phyloP scores from a whole-genome alignment of 2,329 filamentous ascomycete genomes.

The Magnaporthiopsis poae region DNA sequence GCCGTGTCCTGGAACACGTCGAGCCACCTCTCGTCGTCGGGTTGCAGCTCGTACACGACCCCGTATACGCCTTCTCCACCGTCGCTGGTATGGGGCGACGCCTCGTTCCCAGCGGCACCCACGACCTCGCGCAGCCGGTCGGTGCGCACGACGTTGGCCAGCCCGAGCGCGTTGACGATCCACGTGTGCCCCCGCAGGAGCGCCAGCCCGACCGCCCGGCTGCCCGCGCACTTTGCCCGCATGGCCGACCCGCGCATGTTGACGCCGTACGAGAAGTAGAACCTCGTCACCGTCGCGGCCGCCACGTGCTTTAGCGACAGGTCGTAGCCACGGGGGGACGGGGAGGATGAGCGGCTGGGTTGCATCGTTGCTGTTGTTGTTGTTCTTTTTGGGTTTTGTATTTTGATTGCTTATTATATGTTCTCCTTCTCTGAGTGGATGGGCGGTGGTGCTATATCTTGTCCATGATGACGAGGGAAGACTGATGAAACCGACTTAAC shows the following conservation, averaged over 20 bases:
- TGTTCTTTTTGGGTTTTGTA: background rate
- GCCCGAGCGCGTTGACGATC: conserved; percentile 39
- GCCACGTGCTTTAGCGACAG: background rate
- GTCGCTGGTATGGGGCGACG: background rate
- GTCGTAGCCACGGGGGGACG: background rate
- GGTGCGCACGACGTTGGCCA: conserved; percentile 29
- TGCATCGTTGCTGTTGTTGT: background rate
- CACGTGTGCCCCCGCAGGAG: conserved; percentile 29
- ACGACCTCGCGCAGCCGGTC: background rate
- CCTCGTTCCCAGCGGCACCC: background rate
- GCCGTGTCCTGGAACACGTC: conserved; percentile 54
- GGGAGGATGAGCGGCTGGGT: background rate
- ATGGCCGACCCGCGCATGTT: conserved; percentile 36
- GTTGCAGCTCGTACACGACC: conserved; percentile 41
- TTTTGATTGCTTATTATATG: background rate
- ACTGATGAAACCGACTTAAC: too few species aligned
- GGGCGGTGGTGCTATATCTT: background rate
- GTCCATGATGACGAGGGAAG: too few species aligned
- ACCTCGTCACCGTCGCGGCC: background rate
- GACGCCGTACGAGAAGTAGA: conserved; percentile 38
- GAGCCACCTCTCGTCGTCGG: conserved; percentile 38
- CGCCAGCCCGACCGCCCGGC: conserved; percentile 28
- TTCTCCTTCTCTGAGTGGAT: background rate
- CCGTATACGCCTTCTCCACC: conserved; percentile 34
- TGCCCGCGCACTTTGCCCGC: conserved; percentile 32